Percentiles rank a stretch among this genome's conserved stretches.
These are phyloP conservation scores for Coprinopsis cinerea DNA, from an alignment of 768 basidiomycete species.

Conservation along the genomic window DNA sequence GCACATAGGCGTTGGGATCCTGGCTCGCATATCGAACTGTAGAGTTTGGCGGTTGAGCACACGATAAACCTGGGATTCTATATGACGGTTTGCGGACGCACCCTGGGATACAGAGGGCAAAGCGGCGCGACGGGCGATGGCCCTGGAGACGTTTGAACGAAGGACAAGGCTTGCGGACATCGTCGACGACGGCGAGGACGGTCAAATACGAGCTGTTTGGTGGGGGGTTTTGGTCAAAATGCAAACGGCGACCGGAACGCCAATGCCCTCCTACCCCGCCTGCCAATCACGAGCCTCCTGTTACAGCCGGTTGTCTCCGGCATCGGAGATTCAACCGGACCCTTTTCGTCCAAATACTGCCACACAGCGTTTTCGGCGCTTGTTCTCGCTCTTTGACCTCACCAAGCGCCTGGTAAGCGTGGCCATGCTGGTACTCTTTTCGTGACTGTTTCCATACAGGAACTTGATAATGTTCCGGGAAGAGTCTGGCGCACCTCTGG, in stretches of 20 bases:
- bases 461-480: too few species aligned
- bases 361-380: too few species aligned
- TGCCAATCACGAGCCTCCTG: neutral
- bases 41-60: constrained; percentile 3
- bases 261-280: neutral
- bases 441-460: too few species aligned
- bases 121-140: constrained; percentile 36
- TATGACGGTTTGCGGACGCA: constrained; percentile 17
- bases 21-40: constrained; percentile 35
- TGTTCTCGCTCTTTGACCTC: too few species aligned
- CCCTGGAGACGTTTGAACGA: constrained; percentile 41
- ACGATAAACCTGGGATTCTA: constrained; percentile 7
- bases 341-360: too few species aligned
- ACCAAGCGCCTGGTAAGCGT: too few species aligned
- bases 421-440: too few species aligned
- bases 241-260: neutral
- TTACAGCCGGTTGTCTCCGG: constrained; percentile 4
- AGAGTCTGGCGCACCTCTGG: too few species aligned
- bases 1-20: constrained; percentile 42
- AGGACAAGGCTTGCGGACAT: constrained; percentile 49
- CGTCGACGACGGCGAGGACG: constrained; percentile 19
- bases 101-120: constrained; percentile 35
- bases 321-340: constrained; percentile 3
- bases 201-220: neutral
- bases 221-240: neutral